Evolutionary conservation across 192 early-diverging fungal genomes (phyloP).

Genomic region (Backusella liffmaniae): DNA sequence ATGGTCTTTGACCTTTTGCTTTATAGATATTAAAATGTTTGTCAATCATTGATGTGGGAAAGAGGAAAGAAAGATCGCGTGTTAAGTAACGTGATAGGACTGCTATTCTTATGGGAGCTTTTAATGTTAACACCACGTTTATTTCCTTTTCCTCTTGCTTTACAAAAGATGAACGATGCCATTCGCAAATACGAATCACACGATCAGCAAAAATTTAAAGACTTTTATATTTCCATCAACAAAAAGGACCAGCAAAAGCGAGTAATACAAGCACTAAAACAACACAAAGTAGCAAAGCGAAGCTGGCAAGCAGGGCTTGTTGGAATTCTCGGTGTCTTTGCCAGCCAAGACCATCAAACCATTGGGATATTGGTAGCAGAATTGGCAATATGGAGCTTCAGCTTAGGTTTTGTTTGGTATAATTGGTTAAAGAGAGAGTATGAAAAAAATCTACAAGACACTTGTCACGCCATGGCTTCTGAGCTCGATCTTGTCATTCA

Average conservation of each 20-base stretch:
- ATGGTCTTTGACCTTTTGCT: too few species aligned
- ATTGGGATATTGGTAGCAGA: background rate
- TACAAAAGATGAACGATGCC: background rate
- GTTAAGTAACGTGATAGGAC: too few species aligned
- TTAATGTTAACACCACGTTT: background rate
- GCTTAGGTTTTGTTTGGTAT: constrained; percentile 16
- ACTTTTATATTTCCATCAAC: background rate
- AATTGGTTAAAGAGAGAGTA: background rate
- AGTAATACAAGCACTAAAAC: background rate
- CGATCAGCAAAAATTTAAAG: constrained; percentile 6
- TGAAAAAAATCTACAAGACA: background rate
- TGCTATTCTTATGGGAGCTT: too few species aligned
- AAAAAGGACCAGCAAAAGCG: background rate
- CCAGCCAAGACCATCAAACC: background rate
- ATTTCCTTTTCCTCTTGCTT: background rate
- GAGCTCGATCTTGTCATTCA: background rate
- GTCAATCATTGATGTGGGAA: too few species aligned
- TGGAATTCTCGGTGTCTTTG: background rate
- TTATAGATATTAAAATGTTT: too few species aligned
- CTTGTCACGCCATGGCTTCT: background rate
- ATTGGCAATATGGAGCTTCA: constrained; percentile 8
- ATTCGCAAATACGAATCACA: constrained; percentile 16
- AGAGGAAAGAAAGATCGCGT: too few species aligned
- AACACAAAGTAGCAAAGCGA: background rate
- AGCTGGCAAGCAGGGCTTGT: constrained; percentile 16